Conservation (phyloP, 176 grass and related monocot genomes). For the Carex cristatella region DNA sequence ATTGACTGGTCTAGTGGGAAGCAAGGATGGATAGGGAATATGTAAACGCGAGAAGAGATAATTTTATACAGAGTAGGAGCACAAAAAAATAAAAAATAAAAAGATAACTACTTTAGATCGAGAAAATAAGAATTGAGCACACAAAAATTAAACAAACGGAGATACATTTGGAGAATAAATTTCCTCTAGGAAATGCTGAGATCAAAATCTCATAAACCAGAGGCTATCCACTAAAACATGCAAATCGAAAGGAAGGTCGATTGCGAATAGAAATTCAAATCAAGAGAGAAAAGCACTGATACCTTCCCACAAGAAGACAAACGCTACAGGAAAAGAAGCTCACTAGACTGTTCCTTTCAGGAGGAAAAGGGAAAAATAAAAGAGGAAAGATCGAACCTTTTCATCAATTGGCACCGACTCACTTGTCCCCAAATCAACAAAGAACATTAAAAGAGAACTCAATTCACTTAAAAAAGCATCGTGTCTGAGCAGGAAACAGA, state of each 20-base stretch:
- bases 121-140: background rate
- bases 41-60: background rate
- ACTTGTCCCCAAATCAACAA: constrained; percentile 8
- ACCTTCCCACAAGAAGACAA: constrained; percentile 24
- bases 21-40: background rate
- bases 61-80: background rate
- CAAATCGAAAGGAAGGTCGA: background rate
- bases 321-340: background rate
- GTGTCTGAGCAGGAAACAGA: background rate
- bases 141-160: background rate
- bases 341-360: background rate
- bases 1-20: background rate
- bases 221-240: background rate
- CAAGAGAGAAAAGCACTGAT: background rate
- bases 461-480: constrained; percentile 6
- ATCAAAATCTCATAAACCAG: background rate
- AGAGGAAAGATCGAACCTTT: constrained; percentile 20
- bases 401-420: constrained; percentile 17
- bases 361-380: constrained; percentile 7
- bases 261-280: background rate
- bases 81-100: background rate
- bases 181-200: background rate
- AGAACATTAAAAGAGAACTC: background rate
- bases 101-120: background rate
- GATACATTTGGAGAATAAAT: background rate